Base-by-base conservation (phyloP, 2,329 filamentous ascomycete genomes). In the Cordyceps pruinosa region DNA sequence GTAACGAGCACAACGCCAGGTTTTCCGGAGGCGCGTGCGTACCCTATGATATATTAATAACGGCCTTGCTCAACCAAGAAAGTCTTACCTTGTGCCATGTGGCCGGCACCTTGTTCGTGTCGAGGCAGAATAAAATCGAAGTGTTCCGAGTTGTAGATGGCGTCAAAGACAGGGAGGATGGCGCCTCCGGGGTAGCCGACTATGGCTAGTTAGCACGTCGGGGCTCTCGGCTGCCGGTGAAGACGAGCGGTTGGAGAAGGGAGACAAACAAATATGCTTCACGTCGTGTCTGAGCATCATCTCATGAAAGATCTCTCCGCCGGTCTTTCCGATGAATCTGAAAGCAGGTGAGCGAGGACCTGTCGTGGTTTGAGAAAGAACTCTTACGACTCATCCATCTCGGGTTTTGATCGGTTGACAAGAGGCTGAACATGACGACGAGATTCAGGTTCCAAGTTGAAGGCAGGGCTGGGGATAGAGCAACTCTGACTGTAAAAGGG, bases 41-140 rank as follows among this genome's bases (percentile, higher is more conserved):
- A 97, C 54, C 94, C 94, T 75, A n/a, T n/a, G n/a, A n/a, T n/a
- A n/a, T n/a, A n/a, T n/a, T n/a, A n/a, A n/a, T n/a, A n/a, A n/a
- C n/a, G n/a, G n/a, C n/a, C n/a, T n/a, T n/a, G n/a, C n/a, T n/a
- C n/a, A n/a, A n/a, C n/a, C n/a, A n/a, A n/a, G n/a, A n/a, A n/a
- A n/a, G n/a, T n/a, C n/a, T n/a, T n/a, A n/a, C n/a, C n/a, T n/a
- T 97, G 88, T 17, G 94, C 94, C 94, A 97, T 99, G 76, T 99
- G 94, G 62, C 94, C 94, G 58, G 94, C 94, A 64, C 94, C 94
- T 76, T 99, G 94, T 77, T 97, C 94, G 75, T 99, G 94, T 74
- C 89, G 86, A 30, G 94, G 94, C 9, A 97, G 85, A 72, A 97
- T 85, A 70, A 99, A 97, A 61, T 97, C 87, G 77, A 97, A 96